Conservation (phyloP, 2,329 filamentous ascomycete genomes). For the Cordyceps sp. region DNA sequence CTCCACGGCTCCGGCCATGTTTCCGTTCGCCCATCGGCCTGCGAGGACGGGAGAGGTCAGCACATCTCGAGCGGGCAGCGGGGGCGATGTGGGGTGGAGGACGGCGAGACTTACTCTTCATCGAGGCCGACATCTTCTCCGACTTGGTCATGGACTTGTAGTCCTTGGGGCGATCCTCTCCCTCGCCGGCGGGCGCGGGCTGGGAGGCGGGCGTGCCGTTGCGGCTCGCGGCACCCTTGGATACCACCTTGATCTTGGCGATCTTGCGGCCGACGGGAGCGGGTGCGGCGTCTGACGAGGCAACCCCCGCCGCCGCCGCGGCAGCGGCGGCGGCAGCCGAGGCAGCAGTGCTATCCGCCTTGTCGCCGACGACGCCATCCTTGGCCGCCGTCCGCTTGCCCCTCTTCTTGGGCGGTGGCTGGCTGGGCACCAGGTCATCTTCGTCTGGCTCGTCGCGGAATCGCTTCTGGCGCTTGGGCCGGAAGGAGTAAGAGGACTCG, state of each 20-base stretch:
- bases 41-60: slow-evolving; percentile 8
- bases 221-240: slow-evolving; percentile 10
- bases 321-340: not conserved
- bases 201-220: slow-evolving; percentile 13
- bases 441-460: slow-evolving; percentile 32
- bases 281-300: slow-evolving; percentile 8
- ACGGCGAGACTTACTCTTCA: slow-evolving; percentile 34
- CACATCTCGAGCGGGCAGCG: not conserved
- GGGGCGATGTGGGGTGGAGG: no score
- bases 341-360: no score
- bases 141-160: slow-evolving; percentile 47
- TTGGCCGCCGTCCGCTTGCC: slow-evolving; percentile 10
- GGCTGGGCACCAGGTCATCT: slow-evolving; percentile 14
- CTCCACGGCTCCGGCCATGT: slow-evolving; percentile 42
- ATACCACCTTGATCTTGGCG: slow-evolving; percentile 22
- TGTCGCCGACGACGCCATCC: not conserved
- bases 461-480: slow-evolving; percentile 36
- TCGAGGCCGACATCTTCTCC: slow-evolving; percentile 49
- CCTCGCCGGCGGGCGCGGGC: slow-evolving; percentile 10
- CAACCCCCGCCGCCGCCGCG: slow-evolving; percentile 6
- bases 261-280: slow-evolving; percentile 13
- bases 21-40: slow-evolving; percentile 44
- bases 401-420: slow-evolving; percentile 21
- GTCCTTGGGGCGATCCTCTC: slow-evolving; percentile 29
- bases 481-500: slow-evolving; percentile 34